Conservation (phyloP, 2,329 filamentous ascomycete genomes). For the Epicoccum sorghinum region DNA sequence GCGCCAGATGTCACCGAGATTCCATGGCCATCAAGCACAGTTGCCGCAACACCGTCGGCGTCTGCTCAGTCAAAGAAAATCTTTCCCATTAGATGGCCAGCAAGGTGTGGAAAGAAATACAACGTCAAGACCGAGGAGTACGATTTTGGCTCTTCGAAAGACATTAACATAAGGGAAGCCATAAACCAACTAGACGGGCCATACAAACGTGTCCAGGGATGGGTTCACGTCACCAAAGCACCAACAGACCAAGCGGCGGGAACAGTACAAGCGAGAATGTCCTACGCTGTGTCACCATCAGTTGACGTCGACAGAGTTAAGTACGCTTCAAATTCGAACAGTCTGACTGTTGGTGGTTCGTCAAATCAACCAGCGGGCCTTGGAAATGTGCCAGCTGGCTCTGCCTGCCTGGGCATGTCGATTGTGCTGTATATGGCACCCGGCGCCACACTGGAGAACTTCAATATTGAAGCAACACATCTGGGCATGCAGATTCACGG, state of each 20-base stretch:
- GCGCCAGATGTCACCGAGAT: conserved; percentile 8
- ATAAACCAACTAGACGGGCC: conserved; percentile 40
- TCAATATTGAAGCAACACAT: conserved; percentile 45
- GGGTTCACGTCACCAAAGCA: conserved; percentile 46
- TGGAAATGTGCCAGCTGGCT: conserved; percentile 29
- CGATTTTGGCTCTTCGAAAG: conserved; percentile 29
- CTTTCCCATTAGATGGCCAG: conserved; percentile 46
- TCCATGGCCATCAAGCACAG: conserved; percentile 23
- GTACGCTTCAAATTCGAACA: conserved; percentile 29
- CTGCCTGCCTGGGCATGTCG: conserved; percentile 48
- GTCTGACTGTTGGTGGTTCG: conserved; percentile 37
- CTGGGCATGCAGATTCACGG: conserved; percentile 47
- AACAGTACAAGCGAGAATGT: conserved; percentile 45
- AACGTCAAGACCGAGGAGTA: conserved; percentile 40
- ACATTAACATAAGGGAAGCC: conserved; percentile 37
- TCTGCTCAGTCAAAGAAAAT: conserved; percentile 21
- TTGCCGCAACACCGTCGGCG: conserved; percentile 11
- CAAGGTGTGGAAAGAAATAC: conserved; percentile 43
- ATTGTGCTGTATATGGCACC: conserved; percentile 47
- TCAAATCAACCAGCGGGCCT: conserved; percentile 28
- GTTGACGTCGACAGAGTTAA: conserved; percentile 40
- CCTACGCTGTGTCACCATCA: conserved; percentile 45
- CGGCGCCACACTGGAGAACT: conserved; percentile 39
- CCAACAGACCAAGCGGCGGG: conserved; percentile 41
- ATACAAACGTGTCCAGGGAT: conserved; percentile 47